Conservation (phyloP, 1,284 basidiomycete species). For the Trichosporon ovoides region DNA sequence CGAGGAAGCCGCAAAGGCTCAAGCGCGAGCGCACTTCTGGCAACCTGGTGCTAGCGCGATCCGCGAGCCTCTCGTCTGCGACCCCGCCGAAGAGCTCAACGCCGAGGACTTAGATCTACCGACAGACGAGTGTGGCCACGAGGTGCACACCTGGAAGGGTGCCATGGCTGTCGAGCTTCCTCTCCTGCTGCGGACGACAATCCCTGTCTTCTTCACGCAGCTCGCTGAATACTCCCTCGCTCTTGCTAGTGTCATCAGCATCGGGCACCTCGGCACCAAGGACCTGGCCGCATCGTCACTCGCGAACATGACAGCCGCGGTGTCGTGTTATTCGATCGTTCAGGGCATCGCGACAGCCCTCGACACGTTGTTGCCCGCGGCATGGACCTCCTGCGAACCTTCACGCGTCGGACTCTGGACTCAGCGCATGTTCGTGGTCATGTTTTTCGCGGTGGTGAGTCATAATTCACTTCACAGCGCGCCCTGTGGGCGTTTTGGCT, state of each 20-base stretch:
- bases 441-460: constrained; percentile 52
- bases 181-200: constrained; percentile 35
- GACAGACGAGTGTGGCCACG: constrained; percentile 18
- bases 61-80: constrained; percentile 17
- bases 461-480: constrained; percentile 48
- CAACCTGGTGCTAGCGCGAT: constrained; percentile 5
- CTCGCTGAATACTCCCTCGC: constrained; percentile 49
- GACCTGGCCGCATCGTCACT: constrained; percentile 69
- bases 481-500: too few species aligned
- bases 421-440: constrained; percentile 73
- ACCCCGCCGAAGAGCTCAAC: constrained; percentile 46
- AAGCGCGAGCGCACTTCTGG: constrained; percentile 1
- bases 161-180: constrained; percentile 33
- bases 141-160: constrained; percentile 11
- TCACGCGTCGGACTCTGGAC: constrained; percentile 83
- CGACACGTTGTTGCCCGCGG: constrained; percentile 82
- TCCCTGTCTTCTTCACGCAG: constrained; percentile 48
- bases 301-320: constrained; percentile 21
- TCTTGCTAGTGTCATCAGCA: constrained; percentile 58
- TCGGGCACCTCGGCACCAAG: constrained; percentile 71
- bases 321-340: constrained; percentile 66
- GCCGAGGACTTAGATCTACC: constrained; percentile 46
- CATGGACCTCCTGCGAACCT: constrained; percentile 81
- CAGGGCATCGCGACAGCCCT: constrained; percentile 78
- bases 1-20: not conserved